These are phyloP conservation scores for Clitopilus hobsonii DNA, from an alignment of 768 basidiomycete genomes.

Conservation along the genomic window DNA sequence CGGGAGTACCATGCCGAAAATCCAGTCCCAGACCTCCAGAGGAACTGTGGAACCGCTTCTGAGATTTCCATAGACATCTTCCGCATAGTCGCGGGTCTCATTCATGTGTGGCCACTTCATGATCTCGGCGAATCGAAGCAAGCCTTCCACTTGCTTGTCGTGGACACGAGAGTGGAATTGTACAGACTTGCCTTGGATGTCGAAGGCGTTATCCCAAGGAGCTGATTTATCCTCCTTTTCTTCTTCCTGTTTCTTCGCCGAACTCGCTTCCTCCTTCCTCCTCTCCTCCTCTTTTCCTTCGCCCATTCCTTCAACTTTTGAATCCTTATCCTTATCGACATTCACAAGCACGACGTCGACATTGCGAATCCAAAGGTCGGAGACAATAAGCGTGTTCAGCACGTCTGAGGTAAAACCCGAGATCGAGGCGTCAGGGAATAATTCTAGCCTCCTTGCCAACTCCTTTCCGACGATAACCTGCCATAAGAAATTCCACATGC, in stretches of 20 bases:
- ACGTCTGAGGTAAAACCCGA: slow-evolving; percentile 1
- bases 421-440: neutral
- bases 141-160: slow-evolving; percentile 5
- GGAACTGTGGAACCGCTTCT: neutral
- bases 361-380: slow-evolving; percentile 5
- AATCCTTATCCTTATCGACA: neutral
- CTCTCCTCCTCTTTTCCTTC: neutral
- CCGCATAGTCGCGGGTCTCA: slow-evolving; percentile 4
- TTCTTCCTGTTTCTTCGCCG: no score
- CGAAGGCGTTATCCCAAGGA: neutral
- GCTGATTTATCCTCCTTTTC: neutral
- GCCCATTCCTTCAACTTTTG: neutral
- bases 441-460: neutral
- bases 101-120: slow-evolving; percentile 7
- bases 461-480: slow-evolving; percentile 5
- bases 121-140: slow-evolving; percentile 3
- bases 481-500: slow-evolving; percentile 6
- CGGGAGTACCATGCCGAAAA: slow-evolving; percentile 6
- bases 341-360: slow-evolving; percentile 1
- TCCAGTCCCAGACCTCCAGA: slow-evolving; percentile 4
- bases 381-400: neutral
- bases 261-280: no score
- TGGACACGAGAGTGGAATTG: slow-evolving; percentile 4
- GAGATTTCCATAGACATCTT: slow-evolving; percentile 5
- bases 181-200: neutral